These are phyloP conservation scores for Capronia epimyces DNA, from an alignment of 2,329 filamentous ascomycete species.

Conservation along the genomic window DNA sequence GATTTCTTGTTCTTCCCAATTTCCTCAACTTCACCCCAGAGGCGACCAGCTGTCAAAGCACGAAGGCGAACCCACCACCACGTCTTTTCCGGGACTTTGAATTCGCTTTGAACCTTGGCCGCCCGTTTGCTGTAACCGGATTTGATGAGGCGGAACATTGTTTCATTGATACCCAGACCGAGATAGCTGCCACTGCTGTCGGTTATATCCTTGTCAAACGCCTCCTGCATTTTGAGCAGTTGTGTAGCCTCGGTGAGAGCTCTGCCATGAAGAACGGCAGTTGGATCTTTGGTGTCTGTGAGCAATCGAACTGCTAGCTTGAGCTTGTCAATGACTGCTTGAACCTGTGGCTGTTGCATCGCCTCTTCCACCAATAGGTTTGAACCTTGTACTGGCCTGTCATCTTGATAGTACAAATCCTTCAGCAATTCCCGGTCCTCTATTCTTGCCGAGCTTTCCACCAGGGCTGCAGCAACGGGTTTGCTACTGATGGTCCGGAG, in stretches of 20 bases:
- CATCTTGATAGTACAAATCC: conserved; percentile 95
- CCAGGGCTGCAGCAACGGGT: conserved; percentile 78
- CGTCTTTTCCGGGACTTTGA: conserved; percentile 86
- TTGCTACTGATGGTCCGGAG: conserved; percentile 85
- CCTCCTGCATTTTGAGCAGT: conserved; percentile 78
- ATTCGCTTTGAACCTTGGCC: conserved; percentile 82
- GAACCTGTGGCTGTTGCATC: conserved; percentile 63
- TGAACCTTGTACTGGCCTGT: conserved; percentile 80
- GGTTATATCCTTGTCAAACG: conserved; percentile 76
- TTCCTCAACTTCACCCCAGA: conserved; percentile 91
- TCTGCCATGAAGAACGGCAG: conserved; percentile 60
- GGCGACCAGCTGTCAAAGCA: conserved; percentile 79
- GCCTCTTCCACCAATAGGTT: conserved; percentile 83
- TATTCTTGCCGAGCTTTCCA: conserved; percentile 75
- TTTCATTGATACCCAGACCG: conserved; percentile 84
- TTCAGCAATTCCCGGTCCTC: conserved; percentile 81
- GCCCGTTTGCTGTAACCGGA: conserved; percentile 78
- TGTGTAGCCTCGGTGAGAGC: conserved; percentile 73
- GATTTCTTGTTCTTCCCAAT: conserved; percentile 69
- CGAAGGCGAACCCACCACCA: conserved; percentile 82
- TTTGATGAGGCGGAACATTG: conserved; percentile 79
- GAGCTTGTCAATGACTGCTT: conserved; percentile 75
- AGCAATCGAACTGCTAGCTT: conserved; percentile 79
- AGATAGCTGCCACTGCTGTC: conserved; percentile 59
- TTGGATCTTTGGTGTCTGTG: conserved; percentile 72